Base-by-base conservation (phyloP, 257 asterid genomes). In the Ajuga chamaepitys region DNA sequence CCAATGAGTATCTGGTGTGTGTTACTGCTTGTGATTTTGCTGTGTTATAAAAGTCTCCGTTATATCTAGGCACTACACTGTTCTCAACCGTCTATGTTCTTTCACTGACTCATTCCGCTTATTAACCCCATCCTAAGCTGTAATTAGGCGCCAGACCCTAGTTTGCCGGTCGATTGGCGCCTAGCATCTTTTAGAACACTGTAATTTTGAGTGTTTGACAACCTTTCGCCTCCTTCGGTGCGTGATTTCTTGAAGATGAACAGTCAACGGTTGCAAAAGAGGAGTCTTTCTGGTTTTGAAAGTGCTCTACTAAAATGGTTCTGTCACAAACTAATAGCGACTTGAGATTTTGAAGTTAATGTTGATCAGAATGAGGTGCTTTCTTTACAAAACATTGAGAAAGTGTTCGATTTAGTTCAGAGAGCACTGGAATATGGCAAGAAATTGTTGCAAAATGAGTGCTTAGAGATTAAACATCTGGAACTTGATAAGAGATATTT, bases 401-500 rank as follows among this genome's bases (percentile, higher is more conserved):
- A 66, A 62, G 90, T 83, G 67, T 66, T 41, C 10, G 40, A 63
- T 46, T 20, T 63, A 40, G 96, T 90, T 62, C 73, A 32, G 47
- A 75, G 79, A 57, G 82, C 74, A 16, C 64, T 94, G 84, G 83
- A 80, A 64, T 88, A 67, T 57, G 95, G 85, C 58, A 76, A 68
- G 58, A 86, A 83, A 74, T 53, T 88, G 59, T 60, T 94, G 78
- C 73, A 51, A 62, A 80, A 81, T 41, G 97, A 94, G 71, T 94
- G 99, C 80, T 22, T 81, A 71, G 96, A 89, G 83, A 85, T 94
- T 68, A 88, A 81, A 73, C 92, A 90, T 72, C 80, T 94, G 80
- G 99, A 94, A 81, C 88, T 94, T 59, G 87, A 90, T 58, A 86
- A 86, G 78, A 78, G 89, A 80, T 75, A 67, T 81, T 70, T 55